Base-by-base conservation (phyloP, 2,329 filamentous ascomycete genomes). In the Botryotinia globosa region DNA sequence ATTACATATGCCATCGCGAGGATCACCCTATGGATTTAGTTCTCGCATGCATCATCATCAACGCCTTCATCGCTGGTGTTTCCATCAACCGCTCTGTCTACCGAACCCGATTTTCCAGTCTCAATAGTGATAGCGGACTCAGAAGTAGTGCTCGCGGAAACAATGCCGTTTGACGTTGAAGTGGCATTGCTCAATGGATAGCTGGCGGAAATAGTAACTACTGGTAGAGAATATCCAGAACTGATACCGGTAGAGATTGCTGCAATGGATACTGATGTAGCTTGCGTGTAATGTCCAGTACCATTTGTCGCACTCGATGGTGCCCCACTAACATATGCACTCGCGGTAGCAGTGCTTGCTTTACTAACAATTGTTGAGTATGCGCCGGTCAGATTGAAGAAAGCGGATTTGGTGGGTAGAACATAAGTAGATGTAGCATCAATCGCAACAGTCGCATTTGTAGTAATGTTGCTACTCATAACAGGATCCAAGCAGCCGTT, bases 401-500 rank as follows among this genome's bases (percentile, higher is more conserved):
- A 67, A 10, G 45, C 45, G 8, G 64, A 39, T 29, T 67, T 56
- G 3, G 64, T 42, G 29, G 64, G 64, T 20, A 56, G 1, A 25
- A 67, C n/a, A 3, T 42, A 29, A 16, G 64, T 22, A 4, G 34
- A 18, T 22, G 64, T 67, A n/a, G 34, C 64, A 25, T 56, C 32
- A 16, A 67, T 56, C 10, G 37, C n/a, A 8, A 39, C 34, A 1
- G 58, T 70, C 16, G 42, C 44, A 25, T 70, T 70, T 1, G 58
- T 51, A 5, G 68, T 70, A 12, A 70, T 51, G 9, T 70, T 64
- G 25, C 22, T 70, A 32, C 44, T 64, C 20, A 39, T 16, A 20
- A 64, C 68, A 1, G 68, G 68, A 64, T 70, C 56, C 68, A 70
- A 64, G 9, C 68, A 70, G 14, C 16, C n/a, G 34, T 70, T 70